phyloP scores from a whole-genome alignment of 1,139 yeast species.

The Debaryomycetaceae sp. region DNA sequence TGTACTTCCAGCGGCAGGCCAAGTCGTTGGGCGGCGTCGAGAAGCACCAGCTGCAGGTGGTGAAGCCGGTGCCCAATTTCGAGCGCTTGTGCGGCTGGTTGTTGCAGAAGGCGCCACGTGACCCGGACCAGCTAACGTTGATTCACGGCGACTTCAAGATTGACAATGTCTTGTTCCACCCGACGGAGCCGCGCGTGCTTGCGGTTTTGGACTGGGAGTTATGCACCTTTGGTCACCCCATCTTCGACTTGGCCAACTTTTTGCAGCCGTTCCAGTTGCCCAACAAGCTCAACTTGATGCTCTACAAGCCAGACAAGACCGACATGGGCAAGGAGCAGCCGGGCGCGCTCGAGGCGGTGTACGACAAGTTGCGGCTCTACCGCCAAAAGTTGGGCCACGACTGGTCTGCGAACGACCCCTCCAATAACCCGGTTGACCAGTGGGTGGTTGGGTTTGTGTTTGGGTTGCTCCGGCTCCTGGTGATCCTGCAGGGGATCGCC shows the following conservation, averaged over 20 bases:
- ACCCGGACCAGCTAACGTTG: conserved; percentile 43
- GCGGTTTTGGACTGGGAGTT: conserved; percentile 70
- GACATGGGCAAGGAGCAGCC: conserved; percentile 34
- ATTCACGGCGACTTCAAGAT: conserved; percentile 70
- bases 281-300: conserved; percentile 23
- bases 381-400: conserved; percentile 23
- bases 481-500: conserved; percentile 65
- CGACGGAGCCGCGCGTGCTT: conserved; percentile 42
- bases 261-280: conserved; percentile 57
- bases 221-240: conserved; percentile 64
- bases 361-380: conserved; percentile 25
- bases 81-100: conserved; percentile 42
- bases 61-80: conserved; percentile 50
- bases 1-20: conserved; percentile 55
- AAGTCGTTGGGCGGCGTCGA: conserved; percentile 47
- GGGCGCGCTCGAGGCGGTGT: conserved; percentile 21
- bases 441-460: conserved; percentile 60
- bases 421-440: conserved; percentile 36
- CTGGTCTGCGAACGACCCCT: conserved; percentile 32
- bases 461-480: conserved; percentile 55
- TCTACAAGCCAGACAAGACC: conserved; percentile 28
- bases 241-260: conserved; percentile 59
- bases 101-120: conserved; percentile 38
- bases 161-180: conserved; percentile 57
- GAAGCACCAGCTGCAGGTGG: conserved; percentile 45